phyloP scores from a whole-genome alignment of 73 alveolate species.

The Paramecium sonneborni region DNA sequence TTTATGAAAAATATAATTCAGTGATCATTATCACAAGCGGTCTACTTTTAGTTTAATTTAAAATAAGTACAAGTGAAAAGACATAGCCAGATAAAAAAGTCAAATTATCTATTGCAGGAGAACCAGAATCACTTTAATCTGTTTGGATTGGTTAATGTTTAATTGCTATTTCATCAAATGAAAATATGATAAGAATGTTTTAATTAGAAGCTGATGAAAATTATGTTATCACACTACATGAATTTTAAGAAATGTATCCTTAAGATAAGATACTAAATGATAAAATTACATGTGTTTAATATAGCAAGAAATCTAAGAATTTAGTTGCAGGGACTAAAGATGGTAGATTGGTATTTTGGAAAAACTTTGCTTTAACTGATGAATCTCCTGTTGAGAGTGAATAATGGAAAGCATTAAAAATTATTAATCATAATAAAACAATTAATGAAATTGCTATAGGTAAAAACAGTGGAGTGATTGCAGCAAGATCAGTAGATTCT shows the following conservation, averaged over 20 bases:
- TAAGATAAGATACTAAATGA: constrained; percentile 84
- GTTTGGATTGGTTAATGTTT: constrained; percentile 96
- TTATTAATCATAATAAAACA: constrained; percentile 72
- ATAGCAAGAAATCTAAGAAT: constrained; percentile 85
- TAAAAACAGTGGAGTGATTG: constrained; percentile 82
- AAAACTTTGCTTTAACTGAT: constrained; percentile 89
- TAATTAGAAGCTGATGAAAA: constrained; percentile 95
- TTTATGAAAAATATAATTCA: constrained; percentile 94
- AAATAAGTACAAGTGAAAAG: constrained; percentile 88
- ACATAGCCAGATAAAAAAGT: constrained; percentile 94
- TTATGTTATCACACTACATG: constrained; percentile 93
- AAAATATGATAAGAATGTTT: constrained; percentile 94
- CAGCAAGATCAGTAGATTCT: constrained; percentile 74
- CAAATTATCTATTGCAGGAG: constrained; percentile 96
- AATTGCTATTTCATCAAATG: constrained; percentile 95
- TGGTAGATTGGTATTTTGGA: constrained; percentile 97
- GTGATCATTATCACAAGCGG: constrained; percentile 96
- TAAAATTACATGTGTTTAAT: constrained; percentile 85
- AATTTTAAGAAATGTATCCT: constrained; percentile 75
- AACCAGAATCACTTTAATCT: constrained; percentile 90
- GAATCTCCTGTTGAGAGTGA: constrained; percentile 90
- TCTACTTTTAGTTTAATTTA: constrained; percentile 91
- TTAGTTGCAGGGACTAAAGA: constrained; percentile 94
- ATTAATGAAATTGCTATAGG: constrained; percentile 87
- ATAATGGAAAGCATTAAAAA: constrained; percentile 97